A percentile compares a stretch with the other conserved stretches of the same genome.
phyloP scores from a whole-genome alignment of 2,329 filamentous ascomycete genomes.

The Ustulina deusta region DNA sequence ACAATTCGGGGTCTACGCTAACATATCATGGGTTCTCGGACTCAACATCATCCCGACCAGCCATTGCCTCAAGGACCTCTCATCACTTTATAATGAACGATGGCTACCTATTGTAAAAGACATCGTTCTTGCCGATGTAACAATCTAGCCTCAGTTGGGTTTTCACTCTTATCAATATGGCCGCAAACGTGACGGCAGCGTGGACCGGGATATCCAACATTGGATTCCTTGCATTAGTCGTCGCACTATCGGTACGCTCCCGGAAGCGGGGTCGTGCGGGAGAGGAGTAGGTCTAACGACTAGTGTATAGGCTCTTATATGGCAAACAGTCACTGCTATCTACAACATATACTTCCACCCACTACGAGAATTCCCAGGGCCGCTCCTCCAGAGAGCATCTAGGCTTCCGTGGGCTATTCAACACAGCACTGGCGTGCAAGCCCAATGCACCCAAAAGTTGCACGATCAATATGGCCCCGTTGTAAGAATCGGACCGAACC shows the following conservation, averaged over 20 bases:
- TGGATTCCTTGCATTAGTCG: constrained; percentile 38
- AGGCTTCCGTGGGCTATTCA: constrained; percentile 44
- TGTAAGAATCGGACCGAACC: constrained; percentile 44
- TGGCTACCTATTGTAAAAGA: neutral
- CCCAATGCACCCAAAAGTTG: constrained; percentile 44
- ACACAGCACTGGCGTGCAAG: constrained; percentile 42
- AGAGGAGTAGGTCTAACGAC: constrained; percentile 1
- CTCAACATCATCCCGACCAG: constrained; percentile 16
- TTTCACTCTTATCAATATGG: constrained; percentile 12
- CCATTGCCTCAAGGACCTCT: neutral
- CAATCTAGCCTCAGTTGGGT: neutral
- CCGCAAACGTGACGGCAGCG: constrained; percentile 15
- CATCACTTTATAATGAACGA: constrained; percentile 9
- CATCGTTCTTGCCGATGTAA: neutral
- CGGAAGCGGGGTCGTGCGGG: constrained; percentile 8
- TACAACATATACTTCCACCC: constrained; percentile 51
- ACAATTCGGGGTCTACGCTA: neutral
- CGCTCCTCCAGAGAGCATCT: constrained; percentile 42
- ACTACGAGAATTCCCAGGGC: constrained; percentile 46
- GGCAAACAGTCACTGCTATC: constrained; percentile 40
- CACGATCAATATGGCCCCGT: constrained; percentile 44
- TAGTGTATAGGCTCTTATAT: constrained; percentile 39
- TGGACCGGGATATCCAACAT: constrained; percentile 37
- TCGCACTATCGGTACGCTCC: constrained; percentile 38
- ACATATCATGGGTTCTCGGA: constrained; percentile 14